Evolutionary conservation across 768 basidiomycete species (phyloP).

Genomic region (Boletus vinaceobasis): DNA sequence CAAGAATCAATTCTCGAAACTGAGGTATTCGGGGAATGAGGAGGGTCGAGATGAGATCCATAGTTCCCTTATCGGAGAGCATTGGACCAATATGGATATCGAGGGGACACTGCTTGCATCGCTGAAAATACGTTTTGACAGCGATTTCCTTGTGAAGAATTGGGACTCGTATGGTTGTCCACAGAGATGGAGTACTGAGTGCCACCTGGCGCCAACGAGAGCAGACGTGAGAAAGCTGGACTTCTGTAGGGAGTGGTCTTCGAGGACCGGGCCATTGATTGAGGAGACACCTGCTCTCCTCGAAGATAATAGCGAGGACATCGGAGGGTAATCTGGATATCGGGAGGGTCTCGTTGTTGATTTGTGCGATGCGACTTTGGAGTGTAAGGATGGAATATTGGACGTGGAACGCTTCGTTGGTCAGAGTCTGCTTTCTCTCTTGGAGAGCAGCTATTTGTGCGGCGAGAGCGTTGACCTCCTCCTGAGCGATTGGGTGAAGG

Average conservation of each 20-base stretch:
- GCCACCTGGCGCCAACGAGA: slow-evolving; percentile 35
- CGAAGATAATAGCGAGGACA: slow-evolving; percentile 33
- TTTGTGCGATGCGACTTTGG: slow-evolving; percentile 32
- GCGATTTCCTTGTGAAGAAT: slow-evolving; percentile 28
- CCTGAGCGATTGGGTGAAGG: slow-evolving; percentile 23
- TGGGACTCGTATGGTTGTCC: slow-evolving; percentile 34
- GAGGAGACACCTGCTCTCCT: slow-evolving; percentile 30
- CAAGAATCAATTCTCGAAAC: slow-evolving; percentile 31
- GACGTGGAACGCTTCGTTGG: slow-evolving; percentile 24
- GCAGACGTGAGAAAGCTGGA: slow-evolving; percentile 36
- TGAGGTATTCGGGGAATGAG: slow-evolving; percentile 31
- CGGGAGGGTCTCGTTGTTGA: slow-evolving; percentile 30
- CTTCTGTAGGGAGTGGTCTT: slow-evolving; percentile 32
- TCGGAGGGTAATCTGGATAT: slow-evolving; percentile 30
- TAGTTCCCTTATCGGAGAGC: slow-evolving; percentile 18
- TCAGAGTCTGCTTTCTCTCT: slow-evolving; percentile 19
- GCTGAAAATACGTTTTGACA: slow-evolving; percentile 28
- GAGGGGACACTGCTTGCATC: slow-evolving; percentile 32
- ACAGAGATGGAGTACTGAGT: slow-evolving; percentile 33
- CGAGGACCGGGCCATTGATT: slow-evolving; percentile 24
- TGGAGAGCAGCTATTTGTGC: slow-evolving; percentile 21
- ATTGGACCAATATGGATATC: slow-evolving; percentile 32
- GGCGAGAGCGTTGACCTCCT: slow-evolving; percentile 25
- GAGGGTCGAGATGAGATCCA: slow-evolving; percentile 27
- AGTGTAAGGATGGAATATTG: slow-evolving; percentile 27